Evolutionary conservation across 1,139 yeast genomes (phyloP), one percentile per base, ranked within the genome.

Genomic region (Diutina catenulata): DNA sequence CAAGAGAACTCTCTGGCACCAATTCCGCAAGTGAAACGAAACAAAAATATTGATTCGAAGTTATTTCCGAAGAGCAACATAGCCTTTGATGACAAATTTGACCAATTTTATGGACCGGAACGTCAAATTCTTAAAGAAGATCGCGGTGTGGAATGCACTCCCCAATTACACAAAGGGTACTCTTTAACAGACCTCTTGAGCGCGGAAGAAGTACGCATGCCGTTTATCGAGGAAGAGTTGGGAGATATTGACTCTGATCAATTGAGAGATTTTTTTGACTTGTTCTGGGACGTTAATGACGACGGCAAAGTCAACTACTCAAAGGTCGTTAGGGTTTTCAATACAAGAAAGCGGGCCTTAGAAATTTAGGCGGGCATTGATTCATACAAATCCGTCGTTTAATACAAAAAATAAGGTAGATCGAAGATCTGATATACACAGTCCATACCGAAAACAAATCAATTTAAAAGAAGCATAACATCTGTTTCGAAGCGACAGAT

Each of bases 1-100:
- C 79, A 76, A 52, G 94, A 87, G 52, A 91, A 91, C 56, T 78
- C 72, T 32, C 70, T 77, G 38, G 95, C 97, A 1, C 98, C 98
- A 0, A 68, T 59, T 19, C 93, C 94, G 1, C 75, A 82, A 48
- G 61, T 71, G 21, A 87, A 87, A 54, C 80, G 80, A 57, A 77
- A 80, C 42, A 69, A 94, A 41, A 74, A 69, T n/a, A 65, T 91
- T 35, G 87, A 84, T 38, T 64, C 66, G 20, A 70, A 75, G 37
- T 74, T 68, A 21, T 80, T 80, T 43, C 91, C 93, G 0, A 60
- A 62, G 0, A 58, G 58, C 33, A 31, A 31, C 10, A 25, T 31
- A n/a, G 16, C 14, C 6, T 31, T 21, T 15, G 24, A 20, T 15
- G 35, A 31, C 3, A 13, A 3, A 6, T 31, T 31, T 13, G 26